A percentile compares a stretch with the other conserved stretches of the same genome.
phyloP scores from a whole-genome alignment of 75 land plant genomes.

The Azolla pinnata region DNA sequence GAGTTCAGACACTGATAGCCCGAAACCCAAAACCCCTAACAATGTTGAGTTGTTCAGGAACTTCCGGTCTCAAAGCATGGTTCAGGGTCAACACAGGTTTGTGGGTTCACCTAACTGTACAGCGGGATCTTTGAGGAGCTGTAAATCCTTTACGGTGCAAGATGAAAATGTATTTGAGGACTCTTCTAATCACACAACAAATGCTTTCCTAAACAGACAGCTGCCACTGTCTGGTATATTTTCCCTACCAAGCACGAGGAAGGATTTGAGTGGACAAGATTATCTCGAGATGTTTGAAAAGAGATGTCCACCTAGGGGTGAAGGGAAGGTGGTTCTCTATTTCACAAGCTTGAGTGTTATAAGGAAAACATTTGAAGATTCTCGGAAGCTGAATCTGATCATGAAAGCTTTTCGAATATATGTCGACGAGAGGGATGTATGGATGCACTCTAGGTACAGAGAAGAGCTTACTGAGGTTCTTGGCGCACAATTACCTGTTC shows the following conservation, averaged over 20 bases:
- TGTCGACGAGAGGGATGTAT: conserved; percentile 40
- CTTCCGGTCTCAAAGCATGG: background rate
- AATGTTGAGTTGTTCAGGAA: background rate
- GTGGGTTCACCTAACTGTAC: too few species aligned
- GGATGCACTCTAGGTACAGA: conserved; percentile 32
- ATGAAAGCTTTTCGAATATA: conserved; percentile 13
- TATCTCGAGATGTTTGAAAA: conserved; percentile 1
- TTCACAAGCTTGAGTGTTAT: conserved; percentile 31
- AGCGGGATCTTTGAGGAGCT: too few species aligned
- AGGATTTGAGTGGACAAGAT: background rate
- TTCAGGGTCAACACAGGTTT: too few species aligned
- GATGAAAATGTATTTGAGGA: background rate
- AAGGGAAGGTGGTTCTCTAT: conserved; percentile 31
- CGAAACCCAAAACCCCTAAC: background rate
- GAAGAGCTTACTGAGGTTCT: conserved; percentile 16
- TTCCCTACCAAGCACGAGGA: background rate
- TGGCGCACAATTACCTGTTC: conserved; percentile 11
- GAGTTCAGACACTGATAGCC: background rate
- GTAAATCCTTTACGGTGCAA: too few species aligned
- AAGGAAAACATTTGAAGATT: conserved; percentile 30
- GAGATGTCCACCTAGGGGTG: conserved; percentile 18
- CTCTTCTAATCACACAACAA: background rate
- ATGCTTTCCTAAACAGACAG: background rate
- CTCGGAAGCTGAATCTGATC: conserved; percentile 18
- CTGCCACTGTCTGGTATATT: background rate